Percentiles rank a stretch among this genome's conserved stretches.
phyloP scores from a whole-genome alignment of 2,329 filamentous ascomycete genomes.

The Diaporthe destruens region DNA sequence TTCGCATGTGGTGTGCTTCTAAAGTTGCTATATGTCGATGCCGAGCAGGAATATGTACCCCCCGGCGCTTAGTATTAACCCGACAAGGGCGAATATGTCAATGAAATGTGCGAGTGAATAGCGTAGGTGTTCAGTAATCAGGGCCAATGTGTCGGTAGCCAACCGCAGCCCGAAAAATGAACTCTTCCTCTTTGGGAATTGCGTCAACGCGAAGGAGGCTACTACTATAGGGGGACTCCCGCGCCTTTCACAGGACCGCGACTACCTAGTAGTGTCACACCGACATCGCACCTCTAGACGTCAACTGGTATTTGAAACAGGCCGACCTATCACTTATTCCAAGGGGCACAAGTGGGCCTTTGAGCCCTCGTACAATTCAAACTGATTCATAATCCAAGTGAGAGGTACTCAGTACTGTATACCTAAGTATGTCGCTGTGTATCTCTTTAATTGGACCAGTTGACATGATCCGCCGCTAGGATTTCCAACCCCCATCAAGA shows the following conservation, averaged over 20 bases:
- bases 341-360: background rate
- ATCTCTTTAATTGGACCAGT: background rate
- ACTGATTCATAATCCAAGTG: constrained; percentile 11
- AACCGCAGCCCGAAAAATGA: constrained; percentile 15
- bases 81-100: background rate
- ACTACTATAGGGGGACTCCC: background rate
- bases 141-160: background rate
- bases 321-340: background rate
- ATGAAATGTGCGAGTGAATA: background rate
- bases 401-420: background rate
- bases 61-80: background rate
- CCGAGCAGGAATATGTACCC: background rate
- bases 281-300: background rate
- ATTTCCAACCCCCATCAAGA: background rate
- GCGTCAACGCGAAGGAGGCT: background rate
- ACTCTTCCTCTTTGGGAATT: constrained; percentile 26
- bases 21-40: background rate
- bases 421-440: background rate
- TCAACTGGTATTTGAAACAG: background rate
- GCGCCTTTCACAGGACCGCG: background rate
- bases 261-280: background rate
- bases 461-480: constrained; percentile 20
- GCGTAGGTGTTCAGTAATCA: constrained; percentile 22
- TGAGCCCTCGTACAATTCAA: background rate
- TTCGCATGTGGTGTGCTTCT: background rate